These are phyloP conservation scores for Apiotrichum domesticum DNA, from an alignment of 1,284 basidiomycete genomes.

Conservation along the genomic window DNA sequence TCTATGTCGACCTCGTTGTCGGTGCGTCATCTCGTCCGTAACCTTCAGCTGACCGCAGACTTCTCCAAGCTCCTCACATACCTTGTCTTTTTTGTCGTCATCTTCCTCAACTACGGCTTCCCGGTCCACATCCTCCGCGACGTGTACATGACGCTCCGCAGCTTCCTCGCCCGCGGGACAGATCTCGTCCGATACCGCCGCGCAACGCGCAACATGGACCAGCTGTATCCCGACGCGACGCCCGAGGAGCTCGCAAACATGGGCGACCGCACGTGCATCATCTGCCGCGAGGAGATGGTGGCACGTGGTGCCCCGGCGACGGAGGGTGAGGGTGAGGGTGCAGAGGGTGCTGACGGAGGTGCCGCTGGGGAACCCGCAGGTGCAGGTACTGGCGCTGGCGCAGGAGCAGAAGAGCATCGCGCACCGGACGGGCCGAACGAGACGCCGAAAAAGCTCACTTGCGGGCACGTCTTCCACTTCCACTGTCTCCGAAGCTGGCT, in stretches of 20 bases:
- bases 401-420: neutral
- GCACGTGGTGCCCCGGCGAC: slow-evolving; percentile 32
- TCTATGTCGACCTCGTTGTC: slow-evolving; percentile 89
- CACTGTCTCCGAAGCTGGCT: slow-evolving; percentile 96
- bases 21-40: slow-evolving; percentile 51
- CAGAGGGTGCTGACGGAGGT: too few species aligned
- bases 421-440: slow-evolving; percentile 71
- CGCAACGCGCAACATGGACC: slow-evolving; percentile 95
- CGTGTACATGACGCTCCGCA: slow-evolving; percentile 88
- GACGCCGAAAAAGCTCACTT: slow-evolving; percentile 91
- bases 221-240: slow-evolving; percentile 90
- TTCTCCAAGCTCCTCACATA: slow-evolving; percentile 90
- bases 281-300: slow-evolving; percentile 96
- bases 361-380: too few species aligned
- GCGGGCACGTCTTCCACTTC: slow-evolving; percentile 98
- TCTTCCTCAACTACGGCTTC: slow-evolving; percentile 89
- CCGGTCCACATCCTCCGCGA: slow-evolving; percentile 95
- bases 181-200: slow-evolving; percentile 87
- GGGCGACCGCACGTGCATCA: slow-evolving; percentile 91
- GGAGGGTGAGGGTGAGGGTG: neutral
- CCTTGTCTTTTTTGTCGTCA: slow-evolving; percentile 84
- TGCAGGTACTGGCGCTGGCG: neutral
- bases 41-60: slow-evolving; percentile 53
- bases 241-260: slow-evolving; percentile 70
- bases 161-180: slow-evolving; percentile 77